Percentiles rank a stretch among this genome's conserved stretches.
These are phyloP conservation scores for Aspergillus sp. DNA, from an alignment of 2,329 filamentous ascomycete genomes.

Conservation along the genomic window DNA sequence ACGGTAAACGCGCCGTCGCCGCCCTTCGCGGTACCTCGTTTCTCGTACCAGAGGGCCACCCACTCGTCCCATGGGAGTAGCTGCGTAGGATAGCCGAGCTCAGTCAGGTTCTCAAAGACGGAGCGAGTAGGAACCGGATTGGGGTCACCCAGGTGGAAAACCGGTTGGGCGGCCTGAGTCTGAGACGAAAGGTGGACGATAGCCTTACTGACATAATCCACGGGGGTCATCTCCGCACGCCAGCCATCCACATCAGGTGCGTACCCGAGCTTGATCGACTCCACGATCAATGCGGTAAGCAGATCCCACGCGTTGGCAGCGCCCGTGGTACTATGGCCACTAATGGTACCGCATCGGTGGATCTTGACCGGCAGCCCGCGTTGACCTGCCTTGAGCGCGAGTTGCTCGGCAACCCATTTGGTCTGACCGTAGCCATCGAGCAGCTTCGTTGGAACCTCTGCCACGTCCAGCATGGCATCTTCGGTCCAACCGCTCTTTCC, in stretches of 20 bases:
- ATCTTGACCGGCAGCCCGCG: constrained; percentile 65
- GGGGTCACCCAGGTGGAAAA: constrained; percentile 71
- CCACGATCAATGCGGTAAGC: constrained; percentile 67
- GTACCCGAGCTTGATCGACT: constrained; percentile 66
- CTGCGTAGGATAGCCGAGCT: constrained; percentile 65
- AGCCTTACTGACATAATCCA: constrained; percentile 70
- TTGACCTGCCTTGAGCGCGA: constrained; percentile 61
- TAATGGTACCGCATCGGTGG: constrained; percentile 69
- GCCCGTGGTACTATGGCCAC: constrained; percentile 67
- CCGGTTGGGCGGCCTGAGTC: constrained; percentile 52
- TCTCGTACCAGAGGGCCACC: constrained; percentile 66
- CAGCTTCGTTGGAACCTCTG: constrained; percentile 62
- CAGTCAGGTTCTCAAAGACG: constrained; percentile 58
- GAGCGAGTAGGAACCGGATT: constrained; percentile 59
- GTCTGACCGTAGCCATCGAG: constrained; percentile 71
- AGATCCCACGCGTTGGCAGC: constrained; percentile 74
- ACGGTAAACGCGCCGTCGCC: constrained; percentile 69
- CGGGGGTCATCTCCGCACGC: constrained; percentile 77
- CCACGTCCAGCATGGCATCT: constrained; percentile 58
- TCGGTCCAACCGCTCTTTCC: constrained; percentile 62
- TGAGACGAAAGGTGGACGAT: constrained; percentile 65
- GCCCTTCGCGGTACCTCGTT: constrained; percentile 56
- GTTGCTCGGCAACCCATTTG: constrained; percentile 74
- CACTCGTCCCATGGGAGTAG: constrained; percentile 64
- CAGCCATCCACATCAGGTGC: constrained; percentile 66